Percentiles rank a stretch among this genome's conserved stretches.
These are phyloP conservation scores for Boeremia exigua DNA, from an alignment of 2,329 filamentous ascomycete genomes.

Conservation along the genomic window DNA sequence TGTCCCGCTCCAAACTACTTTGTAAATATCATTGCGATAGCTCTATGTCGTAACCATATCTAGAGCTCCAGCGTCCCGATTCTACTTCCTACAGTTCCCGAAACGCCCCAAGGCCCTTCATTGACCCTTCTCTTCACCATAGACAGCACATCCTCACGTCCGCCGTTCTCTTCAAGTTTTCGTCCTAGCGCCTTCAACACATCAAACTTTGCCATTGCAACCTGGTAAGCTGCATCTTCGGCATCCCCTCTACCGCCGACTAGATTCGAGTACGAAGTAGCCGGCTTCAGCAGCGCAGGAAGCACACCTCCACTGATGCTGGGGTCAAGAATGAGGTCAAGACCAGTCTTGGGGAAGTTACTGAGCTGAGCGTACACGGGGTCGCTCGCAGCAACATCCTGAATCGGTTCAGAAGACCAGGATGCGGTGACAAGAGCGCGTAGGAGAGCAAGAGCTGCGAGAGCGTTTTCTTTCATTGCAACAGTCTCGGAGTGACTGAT, in stretches of 20 bases:
- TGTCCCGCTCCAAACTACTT: too few species aligned
- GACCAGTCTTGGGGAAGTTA: conserved; percentile 50
- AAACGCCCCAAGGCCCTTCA: conserved; percentile 52
- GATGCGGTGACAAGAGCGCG: conserved; percentile 60
- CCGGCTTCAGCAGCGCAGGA: conserved; percentile 63
- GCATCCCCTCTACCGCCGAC: conserved; percentile 63
- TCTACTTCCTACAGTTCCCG: conserved; percentile 51
- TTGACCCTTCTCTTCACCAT: conserved; percentile 51
- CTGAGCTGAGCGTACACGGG: conserved; percentile 53
- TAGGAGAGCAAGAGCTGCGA: conserved; percentile 62
- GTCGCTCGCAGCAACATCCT: conserved; percentile 56
- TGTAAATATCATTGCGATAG: too few species aligned
- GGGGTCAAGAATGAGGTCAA: conserved; percentile 60
- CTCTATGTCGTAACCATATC: not conserved
- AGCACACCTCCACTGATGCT: conserved; percentile 58
- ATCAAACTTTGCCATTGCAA: conserved; percentile 65
- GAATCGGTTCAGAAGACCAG: conserved; percentile 55
- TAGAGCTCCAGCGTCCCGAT: conserved; percentile 54
- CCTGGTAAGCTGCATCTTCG: conserved; percentile 63
- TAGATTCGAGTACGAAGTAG: conserved; percentile 63
- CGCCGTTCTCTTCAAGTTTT: conserved; percentile 49
- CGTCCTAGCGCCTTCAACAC: conserved; percentile 58
- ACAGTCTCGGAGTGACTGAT: conserved; percentile 62
- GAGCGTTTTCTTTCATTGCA: conserved; percentile 62
- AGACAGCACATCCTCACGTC: conserved; percentile 48